These are phyloP conservation scores for Cryptosporidium parvum DNA, from an alignment of 169 alveolate species.

Conservation along the genomic window DNA sequence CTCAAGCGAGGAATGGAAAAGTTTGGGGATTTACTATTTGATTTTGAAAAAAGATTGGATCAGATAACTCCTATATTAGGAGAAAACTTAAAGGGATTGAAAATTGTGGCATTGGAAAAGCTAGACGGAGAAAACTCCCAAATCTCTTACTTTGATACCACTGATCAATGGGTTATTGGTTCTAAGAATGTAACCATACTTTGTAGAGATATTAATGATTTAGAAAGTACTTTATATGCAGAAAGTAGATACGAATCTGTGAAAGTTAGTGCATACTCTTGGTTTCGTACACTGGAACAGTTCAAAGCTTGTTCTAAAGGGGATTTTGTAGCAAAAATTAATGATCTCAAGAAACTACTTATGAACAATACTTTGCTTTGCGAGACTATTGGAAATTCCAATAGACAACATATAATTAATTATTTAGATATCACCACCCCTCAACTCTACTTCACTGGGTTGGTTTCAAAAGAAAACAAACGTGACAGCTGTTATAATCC, in stretches of 20 bases:
- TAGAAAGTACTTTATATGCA: background rate
- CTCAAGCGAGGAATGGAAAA: constrained; percentile 55
- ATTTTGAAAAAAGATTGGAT: background rate
- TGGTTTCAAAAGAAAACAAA: constrained; percentile 28
- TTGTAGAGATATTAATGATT: constrained; percentile 17
- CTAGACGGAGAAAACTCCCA: constrained; percentile 71
- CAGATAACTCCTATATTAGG: constrained; percentile 1
- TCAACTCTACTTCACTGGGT: constrained; percentile 35
- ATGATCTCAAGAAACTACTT: background rate
- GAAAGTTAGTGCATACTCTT: constrained; percentile 13
- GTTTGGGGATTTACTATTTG: constrained; percentile 8
- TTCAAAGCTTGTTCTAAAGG: background rate
- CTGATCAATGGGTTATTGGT: constrained; percentile 70
- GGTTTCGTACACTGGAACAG: constrained; percentile 35
- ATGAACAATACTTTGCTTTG: constrained; percentile 23
- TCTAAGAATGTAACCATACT: constrained; percentile 69
- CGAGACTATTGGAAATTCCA: constrained; percentile 12
- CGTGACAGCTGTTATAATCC: constrained; percentile 12
- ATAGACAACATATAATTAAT: constrained; percentile 63
- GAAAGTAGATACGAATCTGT: constrained; percentile 39
- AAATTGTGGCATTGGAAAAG: constrained; percentile 45
- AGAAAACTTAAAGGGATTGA: background rate
- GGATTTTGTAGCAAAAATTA: background rate
- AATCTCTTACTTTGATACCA: constrained; percentile 43
- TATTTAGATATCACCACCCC: background rate